Evolutionary conservation across 495 filamentous ascomycete species (phyloP), one percentile per base, ranked within the genome.

Genomic region (Tuber borchii): DNA sequence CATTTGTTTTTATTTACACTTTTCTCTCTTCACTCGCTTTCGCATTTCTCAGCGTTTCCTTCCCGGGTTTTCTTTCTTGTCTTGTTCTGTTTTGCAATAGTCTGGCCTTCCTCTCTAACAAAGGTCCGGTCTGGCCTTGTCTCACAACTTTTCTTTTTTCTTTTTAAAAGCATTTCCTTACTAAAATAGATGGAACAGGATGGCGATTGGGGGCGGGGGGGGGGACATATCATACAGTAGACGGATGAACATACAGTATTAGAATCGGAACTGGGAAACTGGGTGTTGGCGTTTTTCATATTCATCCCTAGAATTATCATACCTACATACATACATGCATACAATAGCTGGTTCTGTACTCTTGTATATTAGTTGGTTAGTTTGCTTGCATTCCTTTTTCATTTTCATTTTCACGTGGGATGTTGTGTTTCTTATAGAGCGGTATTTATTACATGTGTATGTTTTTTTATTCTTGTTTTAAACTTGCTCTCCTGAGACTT

Each of bases 221-320:
- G 56, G n/a, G n/a, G 14, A 61, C n/a, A 65, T 16, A 31, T 65
- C 56, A 31, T 65, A 65, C n/a, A n/a, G 56, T 65, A 65, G n/a
- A 31, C 48, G 48, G 48, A 12, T 56, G 22, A 26, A 56, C 20
- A 56, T 56, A 56, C 22, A n/a, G 56, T 56, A 56, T 56, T 56
- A 51, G 46, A 56, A 56, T 56, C 51, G 51, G 51, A 56, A 56
- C 51, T 56, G 51, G 51, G 51, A 56, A 31, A 65, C 26, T 65
- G 56, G 56, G n/a, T 31, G 12, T 65, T 65, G 56, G 56, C 56
- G 56, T 65, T 65, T 65, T 65, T 65, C 26, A 31, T 65, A 31
- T 65, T 56, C 22, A 56, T 56, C 48, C 48, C 1, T 65, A 65
- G 56, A 65, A 65, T 65, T 65, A 31, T 65, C 26, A 31, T 26